These are phyloP conservation scores for Puccinia triticina DNA, from an alignment of 1,284 basidiomycete species.

Conservation along the genomic window DNA sequence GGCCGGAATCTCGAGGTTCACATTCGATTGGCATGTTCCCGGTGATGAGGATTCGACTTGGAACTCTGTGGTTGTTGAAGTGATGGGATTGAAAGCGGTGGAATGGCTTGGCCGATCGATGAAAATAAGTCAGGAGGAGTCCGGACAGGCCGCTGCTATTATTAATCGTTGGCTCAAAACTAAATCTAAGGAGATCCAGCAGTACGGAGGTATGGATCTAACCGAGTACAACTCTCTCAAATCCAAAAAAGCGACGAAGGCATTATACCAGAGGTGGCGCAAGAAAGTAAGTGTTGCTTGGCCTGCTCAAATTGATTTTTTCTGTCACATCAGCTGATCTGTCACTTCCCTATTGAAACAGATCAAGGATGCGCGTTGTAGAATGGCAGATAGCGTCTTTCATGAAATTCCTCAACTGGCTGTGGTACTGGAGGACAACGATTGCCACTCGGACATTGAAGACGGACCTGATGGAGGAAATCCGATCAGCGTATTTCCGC, in stretches of 20 bases:
- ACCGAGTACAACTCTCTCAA: background rate
- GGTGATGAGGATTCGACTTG: background rate
- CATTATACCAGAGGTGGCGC: background rate
- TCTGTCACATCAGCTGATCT: background rate
- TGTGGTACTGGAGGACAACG: too few relatives aligned
- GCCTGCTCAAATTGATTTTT: background rate
- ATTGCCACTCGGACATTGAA: conserved; percentile 3
- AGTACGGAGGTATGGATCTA: background rate
- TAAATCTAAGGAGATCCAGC: background rate
- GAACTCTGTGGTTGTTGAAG: background rate
- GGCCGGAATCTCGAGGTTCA: background rate
- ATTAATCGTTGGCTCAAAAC: background rate
- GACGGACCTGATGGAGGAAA: background rate
- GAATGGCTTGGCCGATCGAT: background rate
- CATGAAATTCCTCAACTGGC: background rate
- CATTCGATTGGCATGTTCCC: background rate
- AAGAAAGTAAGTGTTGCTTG: background rate
- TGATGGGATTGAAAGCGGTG: conserved; percentile 7
- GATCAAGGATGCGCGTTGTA: background rate
- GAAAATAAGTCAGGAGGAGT: background rate
- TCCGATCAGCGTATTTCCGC: background rate
- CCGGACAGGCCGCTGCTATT: background rate
- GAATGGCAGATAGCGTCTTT: background rate
- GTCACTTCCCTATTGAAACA: background rate
- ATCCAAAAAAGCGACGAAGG: background rate